Conservation (phyloP, 2,329 filamentous ascomycete species). For the Monosporascus sp. region DNA sequence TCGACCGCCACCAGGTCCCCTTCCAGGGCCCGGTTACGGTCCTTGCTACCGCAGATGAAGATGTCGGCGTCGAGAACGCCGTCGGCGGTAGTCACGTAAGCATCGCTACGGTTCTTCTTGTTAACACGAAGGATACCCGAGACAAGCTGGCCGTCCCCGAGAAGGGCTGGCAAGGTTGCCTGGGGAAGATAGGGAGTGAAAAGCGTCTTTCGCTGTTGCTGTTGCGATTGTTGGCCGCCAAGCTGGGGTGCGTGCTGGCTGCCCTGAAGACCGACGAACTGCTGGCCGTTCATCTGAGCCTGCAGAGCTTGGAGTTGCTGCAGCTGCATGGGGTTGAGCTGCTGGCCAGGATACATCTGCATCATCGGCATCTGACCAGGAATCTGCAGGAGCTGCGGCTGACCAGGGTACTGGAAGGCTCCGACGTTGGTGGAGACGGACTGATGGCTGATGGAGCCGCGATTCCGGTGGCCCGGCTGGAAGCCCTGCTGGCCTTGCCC, state of each 20-base stretch:
- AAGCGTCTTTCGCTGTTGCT: slow-evolving; percentile 94
- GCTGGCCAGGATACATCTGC: slow-evolving; percentile 79
- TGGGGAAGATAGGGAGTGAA: slow-evolving; percentile 98
- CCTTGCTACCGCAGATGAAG: slow-evolving; percentile 99
- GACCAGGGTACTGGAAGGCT: slow-evolving; percentile 81
- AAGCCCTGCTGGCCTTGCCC: slow-evolving; percentile 62
- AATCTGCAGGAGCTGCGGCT: slow-evolving; percentile 83
- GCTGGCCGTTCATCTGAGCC: slow-evolving; percentile 75
- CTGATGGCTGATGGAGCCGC: slow-evolving; percentile 71
- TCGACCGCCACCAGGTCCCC: slow-evolving; percentile 95
- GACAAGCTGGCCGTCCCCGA: slow-evolving; percentile 89
- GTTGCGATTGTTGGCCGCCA: slow-evolving; percentile 65
- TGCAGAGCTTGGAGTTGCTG: slow-evolving; percentile 90
- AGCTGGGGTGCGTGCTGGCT: slow-evolving; percentile 69
- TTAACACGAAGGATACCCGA: slow-evolving; percentile 96
- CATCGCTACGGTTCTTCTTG: slow-evolving; percentile 99
- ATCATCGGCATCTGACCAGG: slow-evolving; percentile 81
- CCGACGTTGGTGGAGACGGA: slow-evolving; percentile 79
- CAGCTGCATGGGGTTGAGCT: slow-evolving; percentile 81
- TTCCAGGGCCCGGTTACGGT: slow-evolving; percentile 93
- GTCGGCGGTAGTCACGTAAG: slow-evolving; percentile 92
- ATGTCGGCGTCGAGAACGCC: slow-evolving; percentile 89
- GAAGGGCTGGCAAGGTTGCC: slow-evolving; percentile 82
- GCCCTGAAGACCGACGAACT: slow-evolving; percentile 61
- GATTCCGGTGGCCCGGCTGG: slow-evolving; percentile 85